Evolutionary conservation across 805 yeast genomes (phyloP).

Genomic region (Cyberlindnera samutprakarnensis): DNA sequence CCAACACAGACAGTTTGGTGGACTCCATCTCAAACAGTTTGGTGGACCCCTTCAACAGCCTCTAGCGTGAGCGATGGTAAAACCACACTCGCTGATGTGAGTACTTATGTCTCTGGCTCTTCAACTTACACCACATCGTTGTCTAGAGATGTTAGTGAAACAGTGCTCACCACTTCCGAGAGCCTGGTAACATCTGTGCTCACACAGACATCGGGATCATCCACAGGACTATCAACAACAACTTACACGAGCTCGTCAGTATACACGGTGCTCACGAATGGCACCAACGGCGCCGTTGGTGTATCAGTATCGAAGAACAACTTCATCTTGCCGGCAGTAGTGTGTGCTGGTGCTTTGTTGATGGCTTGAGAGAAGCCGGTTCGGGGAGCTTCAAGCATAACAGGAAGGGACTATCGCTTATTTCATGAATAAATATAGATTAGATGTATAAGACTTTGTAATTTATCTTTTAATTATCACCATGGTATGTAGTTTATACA

Average conservation of each 20-base stretch:
- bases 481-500: too few relatives aligned
- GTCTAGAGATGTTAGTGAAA: neutral
- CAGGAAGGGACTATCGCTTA: neutral
- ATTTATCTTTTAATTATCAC: too few relatives aligned
- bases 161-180: conserved; percentile 6
- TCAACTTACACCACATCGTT: conserved; percentile 1
- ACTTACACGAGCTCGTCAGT: conserved; percentile 10
- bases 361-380: neutral
- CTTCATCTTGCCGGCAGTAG: conserved; percentile 7
- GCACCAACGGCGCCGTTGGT: conserved; percentile 9
- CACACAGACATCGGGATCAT: conserved; percentile 9
- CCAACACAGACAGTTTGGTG: conserved; percentile 7
- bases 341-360: conserved; percentile 9
- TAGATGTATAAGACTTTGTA: too few relatives aligned
- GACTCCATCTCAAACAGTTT: conserved; percentile 8
- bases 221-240: conserved; percentile 10
- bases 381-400: too few relatives aligned
- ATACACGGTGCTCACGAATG: conserved; percentile 9
- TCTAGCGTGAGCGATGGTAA: neutral
- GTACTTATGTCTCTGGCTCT: conserved; percentile 2
- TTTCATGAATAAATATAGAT: neutral
- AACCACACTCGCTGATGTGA: too few relatives aligned
- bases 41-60: conserved; percentile 10
- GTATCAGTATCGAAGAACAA: conserved; percentile 2
- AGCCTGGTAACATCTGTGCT: conserved; percentile 8